Conservation (phyloP, 306 rosid species). For the Gastrolobium villosum region DNA sequence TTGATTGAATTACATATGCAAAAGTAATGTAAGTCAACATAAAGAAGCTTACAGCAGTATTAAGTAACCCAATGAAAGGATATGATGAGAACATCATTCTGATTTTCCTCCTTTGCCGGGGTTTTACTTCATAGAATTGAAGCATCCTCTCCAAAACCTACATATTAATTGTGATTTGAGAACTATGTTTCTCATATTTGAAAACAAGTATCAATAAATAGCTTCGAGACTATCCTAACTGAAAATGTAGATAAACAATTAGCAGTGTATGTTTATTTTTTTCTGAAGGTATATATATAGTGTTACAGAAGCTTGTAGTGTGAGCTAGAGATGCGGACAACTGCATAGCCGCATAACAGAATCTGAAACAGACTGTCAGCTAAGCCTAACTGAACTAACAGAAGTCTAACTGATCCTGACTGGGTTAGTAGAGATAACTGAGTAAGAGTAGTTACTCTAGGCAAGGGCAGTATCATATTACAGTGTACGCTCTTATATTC, state of each 20-base stretch:
- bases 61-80: slow-evolving; percentile 81
- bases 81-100: slow-evolving; percentile 53
- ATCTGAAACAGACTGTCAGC: too few relatives aligned
- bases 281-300: neutral
- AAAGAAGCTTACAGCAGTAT: slow-evolving; percentile 82
- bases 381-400: too few relatives aligned
- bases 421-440: too few relatives aligned
- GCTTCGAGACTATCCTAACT: slow-evolving; percentile 6
- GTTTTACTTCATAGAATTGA: slow-evolving; percentile 54
- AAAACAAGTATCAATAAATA: slow-evolving; percentile 32
- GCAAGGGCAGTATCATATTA: too few relatives aligned
- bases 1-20: slow-evolving; percentile 6
- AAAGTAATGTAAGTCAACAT: slow-evolving; percentile 2
- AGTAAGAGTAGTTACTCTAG: too few relatives aligned
- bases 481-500: too few relatives aligned
- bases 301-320: too few relatives aligned
- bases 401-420: too few relatives aligned
- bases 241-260: slow-evolving; percentile 31
- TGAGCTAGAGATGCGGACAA: too few relatives aligned
- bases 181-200: slow-evolving; percentile 10
- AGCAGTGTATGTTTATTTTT: slow-evolving; percentile 9
- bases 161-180: slow-evolving; percentile 47
- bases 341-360: too few relatives aligned
- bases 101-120: slow-evolving; percentile 43
- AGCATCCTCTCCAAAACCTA: slow-evolving; percentile 86